Base-by-base conservation (phyloP, 1,284 basidiomycete genomes). In the Puccinia horiana region DNA sequence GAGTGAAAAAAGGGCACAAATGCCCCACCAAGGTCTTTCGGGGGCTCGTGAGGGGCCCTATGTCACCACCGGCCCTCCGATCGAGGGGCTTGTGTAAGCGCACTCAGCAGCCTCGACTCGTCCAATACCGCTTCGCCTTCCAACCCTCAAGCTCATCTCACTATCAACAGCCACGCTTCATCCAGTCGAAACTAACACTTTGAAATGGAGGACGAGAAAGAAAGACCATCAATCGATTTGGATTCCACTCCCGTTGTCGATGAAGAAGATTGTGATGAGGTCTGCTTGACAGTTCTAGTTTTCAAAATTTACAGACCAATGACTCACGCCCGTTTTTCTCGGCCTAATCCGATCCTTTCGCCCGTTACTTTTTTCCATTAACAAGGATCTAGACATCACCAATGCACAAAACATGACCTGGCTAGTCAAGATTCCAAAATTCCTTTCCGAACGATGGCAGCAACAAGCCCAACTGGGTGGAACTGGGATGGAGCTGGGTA, bases 401-500 rank as follows among this genome's bases (percentile, higher is more conserved):
- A 14, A 49, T 29, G 42, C 29, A 40, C 44, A 61, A 47, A 26
- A 52, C 23, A 12, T 54, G 37, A 81, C 70, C 42, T 81, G 79
- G 79, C 54, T 81, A 23, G 79, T 81, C 70, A 81, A 81, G 67
- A 70, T 81, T n/a, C 79, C 79, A 23, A 81, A 81, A 67, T 81
- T 81, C 44, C 67, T 81, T 29, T 58, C 79, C 32, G 79, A 81
- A 74, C 79, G 79, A 74, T 81, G 79, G 79, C 69, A 49, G 37
- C 54, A 74, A 52, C 79, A 81, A 42, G 79, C 79, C 12, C 56
- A 58, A 29, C n/a, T 49, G 20, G 40, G 54, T 4, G 79, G 70
- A 29, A 23, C 18, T 63, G 52, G 79, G 20, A 44, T 47, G 6
- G 54, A 74, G 26, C 44, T 81, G 8, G 79, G 65, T 37, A 14